Conservation (phyloP, 768 basidiomycete genomes). For the Candolleomyces aberdarensis region DNA sequence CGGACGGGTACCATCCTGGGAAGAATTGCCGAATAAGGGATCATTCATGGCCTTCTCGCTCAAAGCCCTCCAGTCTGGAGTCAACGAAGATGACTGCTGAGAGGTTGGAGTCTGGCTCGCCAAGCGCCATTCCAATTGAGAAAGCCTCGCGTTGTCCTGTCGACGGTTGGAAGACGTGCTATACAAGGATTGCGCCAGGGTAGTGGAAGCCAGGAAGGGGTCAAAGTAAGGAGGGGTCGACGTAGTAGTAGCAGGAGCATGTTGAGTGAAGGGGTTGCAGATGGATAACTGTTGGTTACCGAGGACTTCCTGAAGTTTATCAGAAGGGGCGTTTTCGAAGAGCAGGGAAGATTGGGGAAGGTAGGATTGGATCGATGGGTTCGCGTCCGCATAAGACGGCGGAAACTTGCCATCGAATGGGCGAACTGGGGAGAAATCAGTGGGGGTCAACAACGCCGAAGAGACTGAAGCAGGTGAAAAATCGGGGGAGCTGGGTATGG, state of each 20-base stretch:
- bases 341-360: conserved; percentile 42
- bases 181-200: conserved; percentile 6
- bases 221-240: conserved; percentile 19
- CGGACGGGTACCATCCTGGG: conserved; percentile 2
- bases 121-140: conserved; percentile 8
- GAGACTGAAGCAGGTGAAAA: conserved; percentile 71
- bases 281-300: neutral
- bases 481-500: conserved; percentile 58
- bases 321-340: conserved; percentile 32
- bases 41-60: conserved; percentile 6
- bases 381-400: conserved; percentile 45
- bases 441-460: conserved; percentile 70
- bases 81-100: neutral
- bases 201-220: conserved; percentile 14
- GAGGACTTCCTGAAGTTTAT: conserved; percentile 21
- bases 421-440: conserved; percentile 67
- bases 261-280: neutral
- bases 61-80: conserved; percentile 8
- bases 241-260: conserved; percentile 16
- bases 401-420: conserved; percentile 53
- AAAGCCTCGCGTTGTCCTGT: neutral
- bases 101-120: neutral
- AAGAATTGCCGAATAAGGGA: conserved; percentile 6
- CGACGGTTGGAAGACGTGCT: conserved; percentile 1
- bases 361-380: conserved; percentile 36